Base-by-base conservation (phyloP, 257 asterid species). In the Euphrasia confusa region DNA sequence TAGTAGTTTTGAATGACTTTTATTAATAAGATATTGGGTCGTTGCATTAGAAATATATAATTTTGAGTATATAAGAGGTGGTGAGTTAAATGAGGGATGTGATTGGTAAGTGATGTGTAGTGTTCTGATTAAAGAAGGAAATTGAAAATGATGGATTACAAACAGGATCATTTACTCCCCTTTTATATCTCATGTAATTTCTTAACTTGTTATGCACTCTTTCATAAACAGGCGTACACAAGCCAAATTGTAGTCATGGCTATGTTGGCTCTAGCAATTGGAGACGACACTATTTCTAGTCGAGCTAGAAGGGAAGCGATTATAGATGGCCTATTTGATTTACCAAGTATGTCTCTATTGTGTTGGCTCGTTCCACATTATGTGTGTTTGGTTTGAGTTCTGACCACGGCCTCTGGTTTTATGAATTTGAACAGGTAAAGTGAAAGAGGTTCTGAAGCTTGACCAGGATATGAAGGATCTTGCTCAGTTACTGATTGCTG, bases 181-280 rank as follows among this genome's bases (percentile, higher is more conserved):
- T n/a, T 50, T 33, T 10, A 3, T 54, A 17, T 28, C 12, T 1
- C 17, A 7, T 57, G 55, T 56, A 44, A 21, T 21, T 21, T 33
- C 28, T 79, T 58, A 72, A 18, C 52, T 64, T 68, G 26, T 69
- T 63, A 59, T 54, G 56, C 66, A 54, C 24, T 61, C 67, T 45
- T 69, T 39, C 49, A 65, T 73, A 61, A 66, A 76, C 79, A 92
- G 99, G 99, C 97, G 66, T 92, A 92, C 73, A 92, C 99, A 2
- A 92, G 99, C 73, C 99, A 92, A 82, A 89, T 92, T 5, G 96
- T 84, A 18, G 99, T 89, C 75, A 89, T 92, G 99, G 97, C 93
- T 68, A 89, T 93, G 96, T 52, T 89, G 85, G 96, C 97, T 68
- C 94, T 93, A 71, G 96, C 96, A 45, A 84, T 89, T 58, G 99